phyloP scores from a whole-genome alignment of 305 asterid genomes.

The Fraxinus greggii region DNA sequence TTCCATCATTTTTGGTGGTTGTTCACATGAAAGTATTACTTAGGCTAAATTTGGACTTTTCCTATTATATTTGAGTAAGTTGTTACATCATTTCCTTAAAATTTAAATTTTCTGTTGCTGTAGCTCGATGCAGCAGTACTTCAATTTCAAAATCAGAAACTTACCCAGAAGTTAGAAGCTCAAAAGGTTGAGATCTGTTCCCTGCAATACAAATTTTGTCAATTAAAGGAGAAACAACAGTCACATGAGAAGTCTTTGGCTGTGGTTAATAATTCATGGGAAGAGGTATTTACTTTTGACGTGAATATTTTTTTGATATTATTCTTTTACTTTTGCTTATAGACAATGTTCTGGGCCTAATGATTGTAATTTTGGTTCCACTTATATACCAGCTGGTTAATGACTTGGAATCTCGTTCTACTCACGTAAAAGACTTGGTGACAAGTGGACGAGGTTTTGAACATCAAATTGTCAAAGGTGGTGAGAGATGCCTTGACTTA shows the following conservation, averaged over 20 bases:
- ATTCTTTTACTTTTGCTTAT: slow-evolving; percentile 11
- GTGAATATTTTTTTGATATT: not conserved
- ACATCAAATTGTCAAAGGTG: slow-evolving; percentile 36
- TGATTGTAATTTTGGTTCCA: slow-evolving; percentile 30
- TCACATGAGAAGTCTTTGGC: slow-evolving; percentile 52
- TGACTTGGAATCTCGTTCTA: slow-evolving; percentile 60
- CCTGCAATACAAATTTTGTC: slow-evolving; percentile 53
- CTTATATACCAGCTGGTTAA: slow-evolving; percentile 57
- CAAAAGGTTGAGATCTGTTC: slow-evolving; percentile 73
- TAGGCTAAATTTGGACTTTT: slow-evolving; percentile 20
- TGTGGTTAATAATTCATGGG: slow-evolving; percentile 62
- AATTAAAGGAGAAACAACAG: slow-evolving; percentile 61
- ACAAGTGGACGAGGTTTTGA: slow-evolving; percentile 46
- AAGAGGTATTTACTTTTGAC: slow-evolving; percentile 51
- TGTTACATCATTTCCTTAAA: slow-evolving; percentile 13
- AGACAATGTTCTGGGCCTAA: not conserved
- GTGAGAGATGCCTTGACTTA: slow-evolving; percentile 37
- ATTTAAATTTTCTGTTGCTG: slow-evolving; percentile 22
- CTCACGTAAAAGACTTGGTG: slow-evolving; percentile 38
- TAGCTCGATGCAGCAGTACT: slow-evolving; percentile 93
- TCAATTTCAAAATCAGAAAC: slow-evolving; percentile 92
- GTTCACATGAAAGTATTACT: slow-evolving; percentile 7
- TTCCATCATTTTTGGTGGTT: slow-evolving; percentile 12
- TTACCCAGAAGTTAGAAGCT: slow-evolving; percentile 81
- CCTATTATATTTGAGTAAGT: slow-evolving; percentile 17